Evolutionary conservation across 345 rosid genomes (phyloP).

Genomic region (Camelina neglecta): DNA sequence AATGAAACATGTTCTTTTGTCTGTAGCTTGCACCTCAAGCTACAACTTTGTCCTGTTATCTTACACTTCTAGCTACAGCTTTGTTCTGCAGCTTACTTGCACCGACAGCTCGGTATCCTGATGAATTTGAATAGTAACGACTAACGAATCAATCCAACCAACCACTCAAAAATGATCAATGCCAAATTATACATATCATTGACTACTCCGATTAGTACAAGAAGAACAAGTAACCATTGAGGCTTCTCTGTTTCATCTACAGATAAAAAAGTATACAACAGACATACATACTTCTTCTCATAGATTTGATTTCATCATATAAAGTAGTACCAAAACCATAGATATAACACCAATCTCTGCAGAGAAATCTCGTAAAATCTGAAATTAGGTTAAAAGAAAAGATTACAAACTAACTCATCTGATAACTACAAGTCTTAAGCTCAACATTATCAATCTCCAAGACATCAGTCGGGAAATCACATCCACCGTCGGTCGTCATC

Average conservation of each 20-base stretch:
- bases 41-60: too few species aligned
- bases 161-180: too few species aligned
- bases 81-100: too few species aligned
- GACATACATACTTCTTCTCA: neutral
- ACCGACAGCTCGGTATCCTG: too few species aligned
- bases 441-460: slow-evolving; percentile 70
- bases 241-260: neutral
- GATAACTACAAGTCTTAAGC: slow-evolving; percentile 61
- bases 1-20: too few species aligned
- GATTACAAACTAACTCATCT: slow-evolving; percentile 25
- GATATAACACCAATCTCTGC: neutral
- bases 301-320: neutral
- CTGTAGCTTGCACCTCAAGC: too few species aligned
- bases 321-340: neutral
- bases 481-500: slow-evolving; percentile 36
- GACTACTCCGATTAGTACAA: too few species aligned
- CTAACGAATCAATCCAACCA: too few species aligned
- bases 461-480: slow-evolving; percentile 63
- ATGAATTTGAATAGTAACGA: too few species aligned
- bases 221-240: neutral
- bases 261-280: neutral
- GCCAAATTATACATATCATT: too few species aligned
- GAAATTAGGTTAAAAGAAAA: neutral
- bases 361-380: neutral
- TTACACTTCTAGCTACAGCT: neutral